phyloP scores from a whole-genome alignment of 2,329 filamentous ascomycete genomes.

The Zymoseptoria crescenta region DNA sequence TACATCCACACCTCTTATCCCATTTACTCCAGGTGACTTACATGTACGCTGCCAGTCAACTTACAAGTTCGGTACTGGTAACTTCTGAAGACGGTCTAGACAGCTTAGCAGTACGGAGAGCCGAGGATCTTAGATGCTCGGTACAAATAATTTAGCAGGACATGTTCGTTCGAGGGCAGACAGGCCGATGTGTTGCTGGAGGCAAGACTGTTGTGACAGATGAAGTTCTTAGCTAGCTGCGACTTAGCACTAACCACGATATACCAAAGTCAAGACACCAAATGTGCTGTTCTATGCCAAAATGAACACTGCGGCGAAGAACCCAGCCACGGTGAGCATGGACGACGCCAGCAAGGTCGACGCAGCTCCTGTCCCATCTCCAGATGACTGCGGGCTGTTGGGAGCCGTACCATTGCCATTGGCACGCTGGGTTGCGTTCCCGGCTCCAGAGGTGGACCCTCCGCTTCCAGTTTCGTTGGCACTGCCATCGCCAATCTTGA shows the following conservation, averaged over 20 bases:
- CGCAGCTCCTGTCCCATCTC: background rate
- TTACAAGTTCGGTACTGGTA: background rate
- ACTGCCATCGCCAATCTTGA: background rate
- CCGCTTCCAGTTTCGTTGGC: background rate
- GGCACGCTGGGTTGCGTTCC: background rate
- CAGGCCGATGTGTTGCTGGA: too few relatives aligned
- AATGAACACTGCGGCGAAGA: background rate
- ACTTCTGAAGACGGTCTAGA: too few relatives aligned
- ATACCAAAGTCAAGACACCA: background rate
- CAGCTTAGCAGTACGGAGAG: too few relatives aligned
- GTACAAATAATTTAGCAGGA: too few relatives aligned
- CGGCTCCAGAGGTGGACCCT: background rate
- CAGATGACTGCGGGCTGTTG: background rate
- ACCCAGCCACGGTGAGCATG: background rate
- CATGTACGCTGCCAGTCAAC: background rate
- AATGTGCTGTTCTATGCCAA: background rate
- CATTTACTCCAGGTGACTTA: background rate
- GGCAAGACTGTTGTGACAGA: too few relatives aligned
- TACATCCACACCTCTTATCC: too few relatives aligned
- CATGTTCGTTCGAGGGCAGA: too few relatives aligned
- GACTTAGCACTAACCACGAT: too few relatives aligned
- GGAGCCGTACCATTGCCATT: background rate
- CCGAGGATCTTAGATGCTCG: too few relatives aligned
- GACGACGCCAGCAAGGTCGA: background rate
- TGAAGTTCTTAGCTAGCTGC: too few relatives aligned